phyloP scores from a whole-genome alignment of 2,329 filamentous ascomycete species.

The Rosellinia necatrix region DNA sequence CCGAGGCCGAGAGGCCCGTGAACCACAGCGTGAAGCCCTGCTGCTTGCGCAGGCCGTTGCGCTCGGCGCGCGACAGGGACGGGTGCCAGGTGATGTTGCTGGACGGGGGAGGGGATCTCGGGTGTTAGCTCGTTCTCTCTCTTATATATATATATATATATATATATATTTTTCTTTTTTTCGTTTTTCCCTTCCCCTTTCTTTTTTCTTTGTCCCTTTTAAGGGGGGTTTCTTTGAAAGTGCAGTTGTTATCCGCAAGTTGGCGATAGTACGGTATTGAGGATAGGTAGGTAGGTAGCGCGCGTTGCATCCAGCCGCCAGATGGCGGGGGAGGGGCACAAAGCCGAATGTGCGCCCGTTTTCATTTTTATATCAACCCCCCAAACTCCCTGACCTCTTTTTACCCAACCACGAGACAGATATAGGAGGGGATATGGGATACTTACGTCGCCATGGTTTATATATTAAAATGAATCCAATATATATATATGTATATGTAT shows the following conservation, averaged over 20 bases:
- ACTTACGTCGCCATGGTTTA: slow-evolving; percentile 41
- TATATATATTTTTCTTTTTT: background rate
- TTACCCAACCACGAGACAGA: background rate
- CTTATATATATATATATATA: background rate
- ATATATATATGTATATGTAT: no score
- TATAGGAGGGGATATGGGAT: background rate
- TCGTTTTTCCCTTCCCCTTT: background rate
- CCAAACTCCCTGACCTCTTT: no score
- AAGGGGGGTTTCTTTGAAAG: background rate
- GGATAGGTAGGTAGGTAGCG: no score
- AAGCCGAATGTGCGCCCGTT: no score
- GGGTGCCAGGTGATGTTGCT: slow-evolving; percentile 93
- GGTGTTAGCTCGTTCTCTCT: slow-evolving; percentile 9
- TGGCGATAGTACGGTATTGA: no score
- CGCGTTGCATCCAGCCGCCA: no score
- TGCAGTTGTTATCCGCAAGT: no score
- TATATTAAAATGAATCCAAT: background rate
- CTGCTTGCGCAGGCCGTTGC: slow-evolving; percentile 76
- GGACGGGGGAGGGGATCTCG: slow-evolving; percentile 5
- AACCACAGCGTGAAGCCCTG: slow-evolving; percentile 96
- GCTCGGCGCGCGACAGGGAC: slow-evolving; percentile 78
- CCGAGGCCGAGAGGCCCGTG: slow-evolving; percentile 92
- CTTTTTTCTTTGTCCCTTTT: background rate
- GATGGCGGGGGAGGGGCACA: slow-evolving; percentile 38
- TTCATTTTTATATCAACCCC: no score